Base-by-base conservation (phyloP, 805 yeast species). In the Candida vaughaniae region DNA sequence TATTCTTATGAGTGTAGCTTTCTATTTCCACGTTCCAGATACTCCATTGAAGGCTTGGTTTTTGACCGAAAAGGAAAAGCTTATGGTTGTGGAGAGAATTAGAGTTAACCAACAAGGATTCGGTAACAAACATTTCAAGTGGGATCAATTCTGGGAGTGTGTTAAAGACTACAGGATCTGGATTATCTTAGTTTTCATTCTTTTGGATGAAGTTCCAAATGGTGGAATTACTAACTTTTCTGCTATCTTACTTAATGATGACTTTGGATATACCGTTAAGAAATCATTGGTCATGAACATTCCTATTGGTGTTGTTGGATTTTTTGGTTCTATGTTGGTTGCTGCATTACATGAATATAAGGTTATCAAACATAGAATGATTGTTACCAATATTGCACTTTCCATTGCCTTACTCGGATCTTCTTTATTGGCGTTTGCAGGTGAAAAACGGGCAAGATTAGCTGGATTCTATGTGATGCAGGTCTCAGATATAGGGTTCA, bases 251-350 rank as follows among this genome's bases (percentile, higher is more conserved):
- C 41, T 59, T 25, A 53, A 49, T 18, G 55, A 49, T 22, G 47
- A 45, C 29, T 47, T 61, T 23, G 48, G 51, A 3, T 59, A 36
- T 45, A 27, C 53, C 5, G 36, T 64, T 29, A 52, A 53, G 29
- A 48, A 62, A 19, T 56, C 76, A 1, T 53, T 75, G 20, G 46
- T 74, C 16, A 63, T 73, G 66, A 61, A 60, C 11, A 60, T 71
- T 56, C 75, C 78, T 4, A 43, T 54, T 6, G 80, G 80, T 25
- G 73, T 71, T 2, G 69, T 70, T 5, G 76, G 66, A 41, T 48
- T 64, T 14, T 58, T 62, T 26, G 71, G 67, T 1, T 59, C 62
- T 38, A 47, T 56, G 27, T 40, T 56, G 6, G 59, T 62, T 1
- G 33, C 30, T 22, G 56, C 60, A 36, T 47, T 56, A 26, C 41